These are phyloP conservation scores for Ammopiptanthus mongolicus DNA, from an alignment of 306 rosid genomes.

Conservation along the genomic window DNA sequence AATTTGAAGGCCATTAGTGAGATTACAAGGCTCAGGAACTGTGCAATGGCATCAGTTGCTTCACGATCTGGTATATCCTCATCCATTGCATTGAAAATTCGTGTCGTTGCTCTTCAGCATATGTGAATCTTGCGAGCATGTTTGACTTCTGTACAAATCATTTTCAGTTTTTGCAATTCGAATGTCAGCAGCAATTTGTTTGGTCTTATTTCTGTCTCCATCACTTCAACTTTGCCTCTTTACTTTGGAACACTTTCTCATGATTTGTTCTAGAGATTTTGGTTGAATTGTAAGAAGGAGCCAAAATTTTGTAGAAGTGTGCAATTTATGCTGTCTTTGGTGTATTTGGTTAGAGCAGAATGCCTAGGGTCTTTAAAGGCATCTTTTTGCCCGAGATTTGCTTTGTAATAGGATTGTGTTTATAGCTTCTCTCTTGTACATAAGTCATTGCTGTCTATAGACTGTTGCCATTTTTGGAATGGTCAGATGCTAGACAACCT, in stretches of 20 bases:
- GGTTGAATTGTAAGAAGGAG: neutral
- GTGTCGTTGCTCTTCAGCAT: neutral
- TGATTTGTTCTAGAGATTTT: neutral
- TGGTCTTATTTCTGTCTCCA: neutral
- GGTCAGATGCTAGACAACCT: neutral
- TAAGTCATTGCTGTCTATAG: neutral
- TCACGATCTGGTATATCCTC: constrained; percentile 57
- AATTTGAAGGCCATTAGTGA: constrained; percentile 28
- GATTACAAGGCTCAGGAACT: constrained; percentile 48
- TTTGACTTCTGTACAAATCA: neutral
- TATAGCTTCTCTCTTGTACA: neutral
- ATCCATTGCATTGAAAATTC: neutral
- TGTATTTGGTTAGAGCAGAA: constrained; percentile 9
- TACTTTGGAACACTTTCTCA: neutral
- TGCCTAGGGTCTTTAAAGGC: neutral
- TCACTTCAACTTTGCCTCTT: neutral
- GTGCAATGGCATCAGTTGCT: constrained; percentile 46
- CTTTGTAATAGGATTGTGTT: neutral
- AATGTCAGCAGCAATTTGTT: neutral
- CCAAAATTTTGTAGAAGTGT: neutral
- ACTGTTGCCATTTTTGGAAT: neutral
- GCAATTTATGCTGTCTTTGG: neutral
- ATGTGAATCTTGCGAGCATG: neutral
- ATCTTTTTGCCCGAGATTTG: neutral
- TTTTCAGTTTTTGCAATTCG: neutral